Conservation (phyloP, 2,329 filamentous ascomycete genomes). For the Mycosphaerella arachidis region DNA sequence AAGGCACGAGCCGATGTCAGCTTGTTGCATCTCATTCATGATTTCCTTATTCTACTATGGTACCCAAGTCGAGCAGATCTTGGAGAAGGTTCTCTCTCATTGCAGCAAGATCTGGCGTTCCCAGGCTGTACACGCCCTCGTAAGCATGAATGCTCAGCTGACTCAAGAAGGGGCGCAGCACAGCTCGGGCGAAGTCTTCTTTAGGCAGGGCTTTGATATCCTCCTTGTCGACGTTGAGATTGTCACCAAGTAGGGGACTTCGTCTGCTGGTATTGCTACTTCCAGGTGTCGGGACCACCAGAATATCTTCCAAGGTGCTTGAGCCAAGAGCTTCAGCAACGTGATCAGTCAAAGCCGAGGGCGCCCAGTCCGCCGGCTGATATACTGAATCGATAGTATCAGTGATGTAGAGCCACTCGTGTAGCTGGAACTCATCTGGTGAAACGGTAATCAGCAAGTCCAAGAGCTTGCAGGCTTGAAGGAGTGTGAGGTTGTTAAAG, state of each 20-base stretch:
- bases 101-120: slow-evolving; percentile 58
- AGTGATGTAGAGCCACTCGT: slow-evolving; percentile 95
- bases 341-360: slow-evolving; percentile 77
- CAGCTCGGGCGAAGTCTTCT: slow-evolving; percentile 65
- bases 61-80: slow-evolving; percentile 45
- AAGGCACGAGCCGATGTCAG: neutral
- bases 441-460: slow-evolving; percentile 81
- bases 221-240: slow-evolving; percentile 53
- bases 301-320: slow-evolving; percentile 27
- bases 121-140: slow-evolving; percentile 87
- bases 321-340: slow-evolving; percentile 68
- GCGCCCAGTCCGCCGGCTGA: slow-evolving; percentile 62
- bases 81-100: slow-evolving; percentile 43
- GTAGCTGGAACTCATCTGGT: slow-evolving; percentile 95
- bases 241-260: slow-evolving; percentile 44
- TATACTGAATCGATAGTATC: slow-evolving; percentile 97
- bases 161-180: slow-evolving; percentile 83
- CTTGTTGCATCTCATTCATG: neutral
- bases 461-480: slow-evolving; percentile 91
- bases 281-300: neutral
- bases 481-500: slow-evolving; percentile 69
- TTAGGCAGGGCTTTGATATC: slow-evolving; percentile 51
- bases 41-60: slow-evolving; percentile 35
- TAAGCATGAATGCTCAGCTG: slow-evolving; percentile 91
- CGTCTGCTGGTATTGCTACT: slow-evolving; percentile 8